Percentiles rank a stretch among this genome's conserved stretches.
These are phyloP conservation scores for Fusarium sororula DNA, from an alignment of 2,329 filamentous ascomycete species.

Conservation along the genomic window DNA sequence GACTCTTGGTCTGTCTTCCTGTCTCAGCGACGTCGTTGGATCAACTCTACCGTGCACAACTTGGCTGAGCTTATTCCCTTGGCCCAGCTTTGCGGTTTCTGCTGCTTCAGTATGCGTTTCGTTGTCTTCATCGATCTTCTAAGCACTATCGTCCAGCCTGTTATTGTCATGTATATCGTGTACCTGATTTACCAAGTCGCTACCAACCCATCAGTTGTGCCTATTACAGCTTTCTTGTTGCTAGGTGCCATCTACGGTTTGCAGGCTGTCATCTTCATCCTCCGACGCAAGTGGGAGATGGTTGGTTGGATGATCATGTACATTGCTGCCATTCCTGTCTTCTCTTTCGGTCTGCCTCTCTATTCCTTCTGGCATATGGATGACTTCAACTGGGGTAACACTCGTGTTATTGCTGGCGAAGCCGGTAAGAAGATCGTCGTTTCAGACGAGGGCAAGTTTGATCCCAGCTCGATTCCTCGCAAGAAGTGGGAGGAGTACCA, in stretches of 20 bases:
- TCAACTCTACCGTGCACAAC: conserved; percentile 99
- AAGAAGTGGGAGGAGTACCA: conserved; percentile 99
- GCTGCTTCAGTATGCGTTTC: conserved; percentile 99
- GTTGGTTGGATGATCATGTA: conserved; percentile 99
- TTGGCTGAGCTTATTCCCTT: conserved; percentile 94
- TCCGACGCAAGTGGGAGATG: conserved; percentile 99
- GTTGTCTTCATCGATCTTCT: conserved; percentile 94
- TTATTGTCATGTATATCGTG: conserved; percentile 86
- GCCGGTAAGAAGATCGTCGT: conserved; percentile 91
- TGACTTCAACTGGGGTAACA: conserved; percentile 99
- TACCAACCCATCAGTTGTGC: conserved; percentile 70
- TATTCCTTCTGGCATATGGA: conserved; percentile 99
- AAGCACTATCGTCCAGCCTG: conserved; percentile 90
- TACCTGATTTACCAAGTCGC: conserved; percentile 85
- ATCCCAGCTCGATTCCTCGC: conserved; percentile 88
- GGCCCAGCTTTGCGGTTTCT: conserved; percentile 96
- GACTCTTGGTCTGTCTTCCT: conserved; percentile 95
- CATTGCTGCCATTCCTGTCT: conserved; percentile 88
- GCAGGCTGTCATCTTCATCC: conserved; percentile 95
- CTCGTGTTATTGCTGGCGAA: conserved; percentile 94
- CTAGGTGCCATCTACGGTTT: conserved; percentile 97
- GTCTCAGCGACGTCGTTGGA: conserved; percentile 98
- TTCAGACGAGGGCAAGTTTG: conserved; percentile 97
- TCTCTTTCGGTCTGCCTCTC: conserved; percentile 87
- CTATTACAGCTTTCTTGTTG: conserved; percentile 87